Conservation (phyloP, 495 filamentous ascomycete genomes). For the Penicillium longicatenatum region DNA sequence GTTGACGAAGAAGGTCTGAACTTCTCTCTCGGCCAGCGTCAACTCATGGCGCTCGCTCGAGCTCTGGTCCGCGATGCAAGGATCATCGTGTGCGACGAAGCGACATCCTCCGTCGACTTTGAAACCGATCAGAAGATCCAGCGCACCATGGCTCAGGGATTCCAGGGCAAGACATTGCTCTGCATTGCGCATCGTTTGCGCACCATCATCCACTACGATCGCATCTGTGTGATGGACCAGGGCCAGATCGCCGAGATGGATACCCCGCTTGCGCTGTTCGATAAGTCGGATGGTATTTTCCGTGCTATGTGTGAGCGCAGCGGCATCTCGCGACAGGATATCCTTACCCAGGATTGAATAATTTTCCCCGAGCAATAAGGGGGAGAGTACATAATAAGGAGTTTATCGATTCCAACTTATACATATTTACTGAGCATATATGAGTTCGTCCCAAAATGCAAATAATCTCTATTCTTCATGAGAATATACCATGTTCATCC, state of each 20-base stretch:
- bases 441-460: not conserved
- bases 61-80: constrained; percentile 82
- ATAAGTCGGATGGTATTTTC: constrained; percentile 71
- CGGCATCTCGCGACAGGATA: constrained; percentile 77
- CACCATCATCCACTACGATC: constrained; percentile 92
- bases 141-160: constrained; percentile 81
- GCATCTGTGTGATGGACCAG: constrained; percentile 93
- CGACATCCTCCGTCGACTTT: constrained; percentile 90
- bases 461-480: not conserved
- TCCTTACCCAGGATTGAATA: constrained; percentile 19
- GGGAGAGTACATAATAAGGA: constrained; percentile 2
- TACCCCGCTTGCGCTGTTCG: constrained; percentile 70
- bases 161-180: constrained; percentile 84
- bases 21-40: constrained; percentile 94
- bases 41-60: constrained; percentile 91
- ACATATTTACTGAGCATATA: constrained; percentile 1
- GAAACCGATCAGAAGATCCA: constrained; percentile 97
- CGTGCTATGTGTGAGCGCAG: constrained; percentile 90
- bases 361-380: not conserved
- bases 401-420: not conserved
- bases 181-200: constrained; percentile 94
- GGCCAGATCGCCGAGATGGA: constrained; percentile 85
- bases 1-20: constrained; percentile 97
- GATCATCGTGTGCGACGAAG: constrained; percentile 97
- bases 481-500: not conserved